Base-by-base conservation (phyloP, 2,329 filamentous ascomycete genomes). In the Clathrospora elynae region DNA sequence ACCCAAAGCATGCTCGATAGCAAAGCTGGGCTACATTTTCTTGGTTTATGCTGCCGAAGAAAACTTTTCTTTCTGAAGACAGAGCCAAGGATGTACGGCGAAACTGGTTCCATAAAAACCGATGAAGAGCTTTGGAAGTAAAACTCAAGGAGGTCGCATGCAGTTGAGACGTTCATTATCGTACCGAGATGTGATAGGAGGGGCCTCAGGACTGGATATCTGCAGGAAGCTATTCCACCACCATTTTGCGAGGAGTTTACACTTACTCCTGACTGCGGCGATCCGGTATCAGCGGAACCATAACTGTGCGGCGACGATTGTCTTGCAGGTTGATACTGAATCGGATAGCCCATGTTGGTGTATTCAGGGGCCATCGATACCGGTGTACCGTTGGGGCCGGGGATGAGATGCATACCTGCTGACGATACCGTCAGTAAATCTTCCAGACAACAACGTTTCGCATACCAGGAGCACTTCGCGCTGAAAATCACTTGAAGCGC, bases 1-100 rank as follows among this genome's bases (percentile, higher is more conserved):
- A 95, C 86, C 90, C 90, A 96, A n/a, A 96, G 81, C 81, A 96
- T 96, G 69, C 90, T 95, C 18, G 91, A 88, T 18, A 96, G 78
- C 18, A 96, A 77, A 2, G 90, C 90, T 17, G 90, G 90, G 55
- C 87, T 91, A 64, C 90, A 96, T 45, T 79, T 80, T 48, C 91
- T 80, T 12, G 91, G 90, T 61, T 87, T 90, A 42, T 83, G 88
- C 9, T 85, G 86, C 57, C 95, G 88, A 31, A 96, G 76, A 68
- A 96, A 90, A 0, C 90, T 91, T 52, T 86, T 81, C 68, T 93
- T 95, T 54, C 91, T 83, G 73, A 96, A 95, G 36, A 96, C 84
- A 49, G 90, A 92, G 9, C 88, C 89, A 10, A 96, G 79, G 14
- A 96, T 85, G 64, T 95, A 96, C 0, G 91, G 90, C 9, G 90